phyloP scores from a whole-genome alignment of 2,329 filamentous ascomycete species.

The Diaporthe humulicola region DNA sequence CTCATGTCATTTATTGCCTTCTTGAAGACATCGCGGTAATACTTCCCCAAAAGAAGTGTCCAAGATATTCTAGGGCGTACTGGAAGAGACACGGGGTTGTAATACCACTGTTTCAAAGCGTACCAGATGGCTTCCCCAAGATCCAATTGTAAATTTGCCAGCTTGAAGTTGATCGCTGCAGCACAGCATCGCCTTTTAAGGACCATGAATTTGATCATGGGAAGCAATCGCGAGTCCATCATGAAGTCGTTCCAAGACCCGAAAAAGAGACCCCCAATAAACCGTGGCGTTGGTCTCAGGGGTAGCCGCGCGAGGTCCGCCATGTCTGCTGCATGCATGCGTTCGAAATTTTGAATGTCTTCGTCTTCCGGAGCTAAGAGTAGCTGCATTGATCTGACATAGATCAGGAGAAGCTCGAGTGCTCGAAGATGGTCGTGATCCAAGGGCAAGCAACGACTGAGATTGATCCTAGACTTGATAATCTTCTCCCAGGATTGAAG shows the following conservation, averaged over 20 bases:
- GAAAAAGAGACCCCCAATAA: background rate
- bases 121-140: background rate
- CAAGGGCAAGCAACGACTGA: background rate
- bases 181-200: background rate
- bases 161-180: background rate
- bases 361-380: background rate
- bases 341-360: background rate
- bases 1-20: background rate
- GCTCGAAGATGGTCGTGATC: background rate
- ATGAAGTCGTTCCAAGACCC: conserved; percentile 10
- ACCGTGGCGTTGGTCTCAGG: background rate
- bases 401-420: background rate
- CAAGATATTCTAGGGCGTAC: background rate
- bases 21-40: background rate
- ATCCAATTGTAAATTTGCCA: background rate
- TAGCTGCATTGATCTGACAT: conserved; percentile 5
- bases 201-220: background rate
- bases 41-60: background rate
- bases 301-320: background rate
- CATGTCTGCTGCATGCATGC: background rate
- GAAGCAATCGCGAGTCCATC: background rate
- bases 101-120: background rate
- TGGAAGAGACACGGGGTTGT: background rate
- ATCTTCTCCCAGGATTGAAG: background rate
- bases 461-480: background rate